phyloP scores from a whole-genome alignment of 495 filamentous ascomycete genomes.

The Aspergillus bridgeri region DNA sequence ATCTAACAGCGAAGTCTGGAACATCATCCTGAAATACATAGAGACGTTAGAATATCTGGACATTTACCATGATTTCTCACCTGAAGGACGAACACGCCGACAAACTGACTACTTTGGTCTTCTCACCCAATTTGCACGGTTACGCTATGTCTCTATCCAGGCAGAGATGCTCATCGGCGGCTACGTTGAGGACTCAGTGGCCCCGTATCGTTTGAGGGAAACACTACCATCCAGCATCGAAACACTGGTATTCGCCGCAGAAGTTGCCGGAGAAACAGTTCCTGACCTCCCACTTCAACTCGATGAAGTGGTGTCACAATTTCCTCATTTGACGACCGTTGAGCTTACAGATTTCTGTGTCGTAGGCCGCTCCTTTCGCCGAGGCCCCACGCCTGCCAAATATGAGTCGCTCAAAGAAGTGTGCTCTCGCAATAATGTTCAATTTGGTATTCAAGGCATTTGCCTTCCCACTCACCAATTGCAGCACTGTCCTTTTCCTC shows the following conservation, averaged over 20 bases:
- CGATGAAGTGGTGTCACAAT: not conserved
- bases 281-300: not conserved
- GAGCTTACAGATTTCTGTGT: not conserved
- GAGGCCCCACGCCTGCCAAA: not conserved
- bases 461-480: not conserved
- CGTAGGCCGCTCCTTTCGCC: not conserved
- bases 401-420: not conserved
- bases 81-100: not conserved
- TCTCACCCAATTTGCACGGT: not conserved
- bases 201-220: slow-evolving; percentile 1
- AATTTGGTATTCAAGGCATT: not conserved
- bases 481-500: not conserved
- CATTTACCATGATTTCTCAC: not conserved
- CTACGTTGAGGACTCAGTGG: not conserved
- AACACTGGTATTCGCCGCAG: not conserved
- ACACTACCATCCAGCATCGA: not conserved
- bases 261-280: too few relatives aligned
- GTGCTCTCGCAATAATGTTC: not conserved
- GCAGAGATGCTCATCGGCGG: slow-evolving; percentile 1
- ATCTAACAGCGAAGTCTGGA: not conserved
- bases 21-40: not conserved
- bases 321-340: not conserved
- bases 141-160: slow-evolving; percentile 2
- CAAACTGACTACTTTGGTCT: not conserved
- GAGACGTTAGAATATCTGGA: not conserved